A percentile compares a stretch with the other conserved stretches of the same genome.
Conservation (phyloP, 2,329 filamentous ascomycete genomes). For the Colletotrichum salicis region DNA sequence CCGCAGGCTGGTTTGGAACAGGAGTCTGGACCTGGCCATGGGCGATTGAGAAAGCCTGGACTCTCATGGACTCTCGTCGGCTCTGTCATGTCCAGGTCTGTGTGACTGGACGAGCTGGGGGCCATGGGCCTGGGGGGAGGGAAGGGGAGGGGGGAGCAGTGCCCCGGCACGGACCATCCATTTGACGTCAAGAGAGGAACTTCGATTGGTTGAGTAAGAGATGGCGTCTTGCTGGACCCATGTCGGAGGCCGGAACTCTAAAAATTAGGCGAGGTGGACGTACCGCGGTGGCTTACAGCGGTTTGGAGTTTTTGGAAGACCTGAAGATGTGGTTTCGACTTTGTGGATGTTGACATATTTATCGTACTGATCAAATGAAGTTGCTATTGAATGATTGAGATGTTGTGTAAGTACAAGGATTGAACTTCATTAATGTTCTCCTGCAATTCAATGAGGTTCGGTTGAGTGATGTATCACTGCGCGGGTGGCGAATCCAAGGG, state of each 20-base stretch:
- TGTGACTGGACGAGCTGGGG: not conserved
- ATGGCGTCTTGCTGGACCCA: not conserved
- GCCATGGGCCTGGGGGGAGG: not conserved
- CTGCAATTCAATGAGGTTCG: no score
- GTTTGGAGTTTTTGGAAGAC: not conserved
- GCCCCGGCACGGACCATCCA: not conserved
- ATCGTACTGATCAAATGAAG: not conserved
- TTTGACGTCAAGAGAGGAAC: not conserved
- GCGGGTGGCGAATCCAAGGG: constrained; percentile 24
- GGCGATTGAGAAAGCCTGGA: not conserved
- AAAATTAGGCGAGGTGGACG: not conserved
- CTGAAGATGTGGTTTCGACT: not conserved
- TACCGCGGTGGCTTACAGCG: not conserved
- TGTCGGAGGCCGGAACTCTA: constrained; percentile 13
- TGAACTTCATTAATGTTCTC: not conserved
- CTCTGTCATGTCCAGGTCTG: not conserved
- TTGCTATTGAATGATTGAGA: not conserved
- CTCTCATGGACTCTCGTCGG: not conserved
- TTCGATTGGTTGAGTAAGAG: not conserved
- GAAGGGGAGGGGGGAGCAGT: not conserved
- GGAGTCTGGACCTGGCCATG: constrained; percentile 5
- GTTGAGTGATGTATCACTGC: not conserved
- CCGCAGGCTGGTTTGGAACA: not conserved
- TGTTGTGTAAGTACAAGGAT: accelerated
- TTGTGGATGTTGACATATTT: not conserved